Conservation (phyloP, 805 yeast species). For the Lachancea meyersii region DNA sequence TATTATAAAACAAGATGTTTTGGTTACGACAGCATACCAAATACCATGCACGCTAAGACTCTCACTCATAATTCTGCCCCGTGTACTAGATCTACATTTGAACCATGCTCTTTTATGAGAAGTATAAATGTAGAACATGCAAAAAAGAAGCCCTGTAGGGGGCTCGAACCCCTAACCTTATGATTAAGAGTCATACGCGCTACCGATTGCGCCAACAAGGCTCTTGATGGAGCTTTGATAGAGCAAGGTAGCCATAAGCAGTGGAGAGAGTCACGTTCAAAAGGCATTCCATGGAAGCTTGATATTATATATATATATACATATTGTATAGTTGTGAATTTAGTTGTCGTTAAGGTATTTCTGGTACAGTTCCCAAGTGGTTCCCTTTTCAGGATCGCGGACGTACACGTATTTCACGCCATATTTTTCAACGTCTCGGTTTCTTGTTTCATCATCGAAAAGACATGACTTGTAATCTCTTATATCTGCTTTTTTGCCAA, state of each 20-base stretch:
- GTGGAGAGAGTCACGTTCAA: no score
- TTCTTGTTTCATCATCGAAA: constrained; percentile 77
- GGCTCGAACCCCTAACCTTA: constrained; percentile 27
- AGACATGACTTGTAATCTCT: constrained; percentile 38
- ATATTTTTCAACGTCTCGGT: constrained; percentile 63
- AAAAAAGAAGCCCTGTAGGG: constrained; percentile 21
- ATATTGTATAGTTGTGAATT: not conserved
- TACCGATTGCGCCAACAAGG: constrained; percentile 28
- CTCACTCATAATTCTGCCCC: no score
- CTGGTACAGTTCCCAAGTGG: constrained; percentile 50
- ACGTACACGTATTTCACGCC: constrained; percentile 69
- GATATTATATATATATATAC: no score
- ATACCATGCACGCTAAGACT: no score
- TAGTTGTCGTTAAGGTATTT: constrained; percentile 28
- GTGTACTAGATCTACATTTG: no score
- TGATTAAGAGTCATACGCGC: constrained; percentile 28
- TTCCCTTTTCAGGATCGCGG: constrained; percentile 48
- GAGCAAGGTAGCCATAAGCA: no score
- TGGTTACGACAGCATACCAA: no score
- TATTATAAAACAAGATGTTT: no score
- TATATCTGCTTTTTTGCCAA: constrained; percentile 44
- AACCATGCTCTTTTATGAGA: no score
- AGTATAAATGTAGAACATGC: not conserved
- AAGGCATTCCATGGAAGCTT: no score
- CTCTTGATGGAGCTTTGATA: constrained; percentile 6